Evolutionary conservation across 192 early-diverging fungal species (phyloP).

Genomic region (Powellomyces hirtus): DNA sequence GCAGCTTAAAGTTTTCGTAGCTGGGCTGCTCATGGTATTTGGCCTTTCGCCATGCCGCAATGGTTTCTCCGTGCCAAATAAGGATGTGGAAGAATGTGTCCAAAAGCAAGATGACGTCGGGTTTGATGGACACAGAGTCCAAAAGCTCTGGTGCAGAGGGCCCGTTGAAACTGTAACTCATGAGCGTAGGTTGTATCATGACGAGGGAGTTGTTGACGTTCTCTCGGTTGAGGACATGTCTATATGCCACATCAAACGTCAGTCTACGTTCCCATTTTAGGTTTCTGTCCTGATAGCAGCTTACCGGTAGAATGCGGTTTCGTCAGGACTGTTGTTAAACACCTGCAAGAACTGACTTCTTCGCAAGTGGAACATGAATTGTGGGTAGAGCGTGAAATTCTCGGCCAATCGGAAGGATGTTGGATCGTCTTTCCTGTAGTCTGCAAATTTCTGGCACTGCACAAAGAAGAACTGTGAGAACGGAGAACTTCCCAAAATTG

Average conservation of each 20-base stretch:
- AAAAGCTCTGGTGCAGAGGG: slow-evolving; percentile 87
- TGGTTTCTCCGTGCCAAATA: slow-evolving; percentile 97
- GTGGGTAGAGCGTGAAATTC: slow-evolving; percentile 98
- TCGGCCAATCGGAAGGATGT: slow-evolving; percentile 82
- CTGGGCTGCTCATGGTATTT: slow-evolving; percentile 93
- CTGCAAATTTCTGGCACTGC: slow-evolving; percentile 92
- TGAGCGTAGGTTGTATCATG: slow-evolving; percentile 98
- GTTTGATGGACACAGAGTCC: slow-evolving; percentile 98
- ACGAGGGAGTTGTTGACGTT: slow-evolving; percentile 96
- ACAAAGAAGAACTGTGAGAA: neutral
- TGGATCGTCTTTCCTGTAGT: slow-evolving; percentile 94
- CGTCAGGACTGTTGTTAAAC: slow-evolving; percentile 98
- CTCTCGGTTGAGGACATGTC: slow-evolving; percentile 91
- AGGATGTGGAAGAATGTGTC: slow-evolving; percentile 99
- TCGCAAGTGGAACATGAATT: slow-evolving; percentile 99
- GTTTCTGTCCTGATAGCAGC: too few species aligned
- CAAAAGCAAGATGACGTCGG: slow-evolving; percentile 85
- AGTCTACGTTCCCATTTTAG: too few species aligned
- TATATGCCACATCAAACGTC: too few species aligned
- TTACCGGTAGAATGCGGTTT: slow-evolving; percentile 87
- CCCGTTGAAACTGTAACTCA: slow-evolving; percentile 84
- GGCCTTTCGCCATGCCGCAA: slow-evolving; percentile 94
- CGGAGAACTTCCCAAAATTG: neutral
- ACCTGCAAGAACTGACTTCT: slow-evolving; percentile 97
- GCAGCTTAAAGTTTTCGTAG: slow-evolving; percentile 91